Evolutionary conservation across 2,329 filamentous ascomycete species (phyloP), one percentile per base, ranked within the genome.

Genomic region (Gnomoniopsis smithogilvyi): DNA sequence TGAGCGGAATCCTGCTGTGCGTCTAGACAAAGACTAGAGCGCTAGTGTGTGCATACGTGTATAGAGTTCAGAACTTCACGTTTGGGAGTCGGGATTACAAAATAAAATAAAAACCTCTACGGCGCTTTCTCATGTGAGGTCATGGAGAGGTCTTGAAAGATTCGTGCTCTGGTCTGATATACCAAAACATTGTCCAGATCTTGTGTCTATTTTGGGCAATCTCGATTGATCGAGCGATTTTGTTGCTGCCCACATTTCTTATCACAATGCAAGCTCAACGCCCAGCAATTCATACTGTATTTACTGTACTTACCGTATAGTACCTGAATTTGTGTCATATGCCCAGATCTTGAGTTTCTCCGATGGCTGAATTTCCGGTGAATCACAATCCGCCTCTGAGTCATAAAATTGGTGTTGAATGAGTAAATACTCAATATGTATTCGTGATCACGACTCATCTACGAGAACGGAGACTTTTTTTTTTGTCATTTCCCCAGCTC

Each of bases 401-500:
- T 46, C 43, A 46, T 19, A 46, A 46, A 6, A 19, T 46, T 7
- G n/a, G 21, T 12, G 17, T 21, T 12, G 8, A 22, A 46, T 46
- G 17, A 21, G 43, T 46, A n/a, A 17, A 46, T 46, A 3, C 41
- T n/a, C 41, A 8, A 45, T 8, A 6, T 17, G 17, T 8, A 11
- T 21, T 19, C n/a, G 43, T 22, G 43, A 19, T 46, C 4, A 46
- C 43, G n/a, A 46, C 43, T 14, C 36, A 46, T 22, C n/a, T 4
- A 46, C 43, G 21, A 46, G 21, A 19, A 22, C n/a, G 11, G 17
- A 21, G 43, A 21, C 6, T 4, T 7, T 19, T 17, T 19, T 22
- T 46, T 17, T 52, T 41, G 54, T 60, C 58, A 57, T 50, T 60
- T 53, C 58, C 58, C 53, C 54, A 53, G 51, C 36, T 19, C 19